A percentile compares a stretch with the other conserved stretches of the same genome.
Conservation (phyloP, 2,329 filamentous ascomycete genomes). For the Fusarium sp. region DNA sequence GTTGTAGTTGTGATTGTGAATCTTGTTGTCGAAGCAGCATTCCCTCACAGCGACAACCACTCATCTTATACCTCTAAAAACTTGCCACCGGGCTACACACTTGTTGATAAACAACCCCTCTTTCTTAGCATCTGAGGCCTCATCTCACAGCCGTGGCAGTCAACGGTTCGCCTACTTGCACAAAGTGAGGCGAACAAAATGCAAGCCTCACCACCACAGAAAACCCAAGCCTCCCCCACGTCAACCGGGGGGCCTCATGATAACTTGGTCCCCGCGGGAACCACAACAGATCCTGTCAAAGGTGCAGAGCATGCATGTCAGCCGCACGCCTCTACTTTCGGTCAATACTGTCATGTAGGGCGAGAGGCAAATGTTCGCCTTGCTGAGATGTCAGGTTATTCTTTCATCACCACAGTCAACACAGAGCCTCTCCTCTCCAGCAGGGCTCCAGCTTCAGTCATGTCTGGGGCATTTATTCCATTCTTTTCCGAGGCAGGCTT, state of each 20-base stretch:
- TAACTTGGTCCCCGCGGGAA: background rate
- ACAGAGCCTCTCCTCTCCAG: background rate
- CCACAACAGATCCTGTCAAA: conserved; percentile 1
- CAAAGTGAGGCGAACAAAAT: conserved; percentile 36
- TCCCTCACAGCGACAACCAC: background rate
- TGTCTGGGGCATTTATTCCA: conserved; percentile 30
- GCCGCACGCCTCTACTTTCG: background rate
- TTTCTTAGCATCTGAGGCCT: conserved; percentile 16
- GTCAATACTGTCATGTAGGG: background rate
- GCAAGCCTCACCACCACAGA: conserved; percentile 31
- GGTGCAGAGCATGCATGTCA: conserved; percentile 10
- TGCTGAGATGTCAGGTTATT: background rate
- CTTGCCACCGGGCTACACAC: background rate
- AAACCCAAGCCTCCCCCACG: conserved; percentile 12
- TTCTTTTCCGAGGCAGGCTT: conserved; percentile 36
- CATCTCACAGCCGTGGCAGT: conserved; percentile 27
- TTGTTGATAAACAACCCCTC: background rate
- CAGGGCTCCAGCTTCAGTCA: background rate
- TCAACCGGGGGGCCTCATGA: conserved; percentile 11
- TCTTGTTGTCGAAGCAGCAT: background rate
- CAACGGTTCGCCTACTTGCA: conserved; percentile 15
- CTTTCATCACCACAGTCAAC: background rate
- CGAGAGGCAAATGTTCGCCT: conserved; percentile 11
- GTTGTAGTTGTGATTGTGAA: background rate
- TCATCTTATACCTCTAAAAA: background rate